phyloP scores from a whole-genome alignment of 495 filamentous ascomycete species.

The Aspergillus sparsus region DNA sequence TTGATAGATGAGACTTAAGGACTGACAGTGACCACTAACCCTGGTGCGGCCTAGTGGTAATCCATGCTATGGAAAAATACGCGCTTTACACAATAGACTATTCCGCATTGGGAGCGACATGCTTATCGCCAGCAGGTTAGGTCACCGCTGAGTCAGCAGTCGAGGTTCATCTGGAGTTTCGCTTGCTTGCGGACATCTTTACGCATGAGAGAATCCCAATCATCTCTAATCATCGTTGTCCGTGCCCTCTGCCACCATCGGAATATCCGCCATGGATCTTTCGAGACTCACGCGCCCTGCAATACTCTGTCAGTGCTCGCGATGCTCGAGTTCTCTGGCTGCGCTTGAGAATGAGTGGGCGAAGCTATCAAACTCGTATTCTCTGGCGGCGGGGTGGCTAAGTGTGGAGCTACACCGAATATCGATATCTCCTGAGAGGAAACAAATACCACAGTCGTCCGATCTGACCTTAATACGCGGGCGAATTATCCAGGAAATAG shows the following conservation, averaged over 20 bases:
- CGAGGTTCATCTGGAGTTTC: constrained; percentile 31
- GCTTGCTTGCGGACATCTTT: constrained; percentile 17
- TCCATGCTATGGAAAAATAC: too few relatives aligned
- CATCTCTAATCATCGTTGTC: neutral
- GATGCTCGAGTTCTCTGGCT: constrained; percentile 50
- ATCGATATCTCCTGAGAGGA: constrained; percentile 42
- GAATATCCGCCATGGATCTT: constrained; percentile 39
- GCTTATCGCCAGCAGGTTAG: constrained; percentile 26
- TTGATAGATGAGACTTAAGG: too few relatives aligned
- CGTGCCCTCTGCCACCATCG: neutral
- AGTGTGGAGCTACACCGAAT: constrained; percentile 49
- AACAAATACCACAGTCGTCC: constrained; percentile 45
- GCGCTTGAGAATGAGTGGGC: constrained; percentile 53
- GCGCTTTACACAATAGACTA: too few relatives aligned
- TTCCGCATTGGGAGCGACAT: too few relatives aligned
- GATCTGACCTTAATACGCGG: constrained; percentile 44
- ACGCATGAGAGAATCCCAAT: constrained; percentile 1
- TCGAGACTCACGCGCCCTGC: constrained; percentile 42
- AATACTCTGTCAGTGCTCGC: constrained; percentile 44
- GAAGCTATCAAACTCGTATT: constrained; percentile 45
- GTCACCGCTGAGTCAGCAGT: constrained; percentile 31
- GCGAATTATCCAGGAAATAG: constrained; percentile 44
- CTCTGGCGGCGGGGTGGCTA: constrained; percentile 45
- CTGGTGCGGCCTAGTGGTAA: too few relatives aligned
- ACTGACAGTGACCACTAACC: too few relatives aligned